Evolutionary conservation across 768 basidiomycete species (phyloP).

Genomic region (Lactarius indigo): DNA sequence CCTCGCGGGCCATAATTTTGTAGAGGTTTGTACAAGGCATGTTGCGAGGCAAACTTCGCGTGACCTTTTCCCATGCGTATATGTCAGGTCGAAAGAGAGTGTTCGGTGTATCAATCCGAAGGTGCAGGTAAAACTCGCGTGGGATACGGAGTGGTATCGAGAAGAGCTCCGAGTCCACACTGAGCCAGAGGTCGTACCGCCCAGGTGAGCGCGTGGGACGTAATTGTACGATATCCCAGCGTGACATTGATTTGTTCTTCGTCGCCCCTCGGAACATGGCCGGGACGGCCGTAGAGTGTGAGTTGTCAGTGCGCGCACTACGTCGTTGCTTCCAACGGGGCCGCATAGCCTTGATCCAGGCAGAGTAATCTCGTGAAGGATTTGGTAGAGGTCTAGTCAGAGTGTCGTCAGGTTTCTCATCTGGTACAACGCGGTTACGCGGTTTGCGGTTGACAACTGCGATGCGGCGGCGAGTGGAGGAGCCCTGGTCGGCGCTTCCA

Average conservation of each 20-base stretch:
- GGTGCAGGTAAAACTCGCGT: conserved; percentile 90
- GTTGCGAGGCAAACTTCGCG: conserved; percentile 75
- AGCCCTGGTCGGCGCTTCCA: conserved; percentile 28
- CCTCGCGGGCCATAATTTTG: conserved; percentile 78
- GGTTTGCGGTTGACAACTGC: conserved; percentile 53
- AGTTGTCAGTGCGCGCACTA: conserved; percentile 39
- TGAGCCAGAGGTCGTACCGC: conserved; percentile 86
- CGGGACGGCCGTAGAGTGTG: conserved; percentile 48
- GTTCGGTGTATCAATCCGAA: conserved; percentile 66
- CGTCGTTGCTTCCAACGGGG: conserved; percentile 69
- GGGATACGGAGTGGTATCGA: conserved; percentile 80
- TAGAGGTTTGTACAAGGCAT: conserved; percentile 76
- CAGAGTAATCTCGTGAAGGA: conserved; percentile 60
- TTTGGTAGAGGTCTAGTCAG: conserved; percentile 52
- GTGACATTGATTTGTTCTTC: conserved; percentile 54
- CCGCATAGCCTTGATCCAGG: conserved; percentile 75
- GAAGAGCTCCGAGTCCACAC: conserved; percentile 74
- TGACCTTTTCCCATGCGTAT: conserved; percentile 71
- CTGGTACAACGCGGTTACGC: conserved; percentile 39
- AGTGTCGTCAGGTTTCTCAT: conserved; percentile 32
- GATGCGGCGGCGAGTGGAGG: conserved; percentile 39
- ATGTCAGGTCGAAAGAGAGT: conserved; percentile 63
- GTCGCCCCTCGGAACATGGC: conserved; percentile 69
- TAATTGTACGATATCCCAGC: conserved; percentile 94
- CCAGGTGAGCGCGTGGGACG: conserved; percentile 73